Evolutionary conservation across 2,329 filamentous ascomycete species (phyloP), one percentile per base, ranked within the genome.

Genomic region (Fusarium proliferatum): DNA sequence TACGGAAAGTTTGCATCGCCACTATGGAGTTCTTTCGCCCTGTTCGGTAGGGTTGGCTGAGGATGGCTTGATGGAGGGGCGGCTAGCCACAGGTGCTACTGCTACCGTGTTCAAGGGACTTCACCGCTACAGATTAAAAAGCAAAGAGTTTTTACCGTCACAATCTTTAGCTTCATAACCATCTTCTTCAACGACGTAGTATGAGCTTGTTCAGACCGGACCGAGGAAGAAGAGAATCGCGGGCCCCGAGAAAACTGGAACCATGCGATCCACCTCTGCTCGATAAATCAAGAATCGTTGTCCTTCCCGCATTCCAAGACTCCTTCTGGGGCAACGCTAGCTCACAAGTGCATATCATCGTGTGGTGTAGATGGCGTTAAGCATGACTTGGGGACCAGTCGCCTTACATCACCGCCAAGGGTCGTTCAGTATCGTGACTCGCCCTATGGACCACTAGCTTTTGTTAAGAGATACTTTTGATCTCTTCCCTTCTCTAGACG

Each of bases 221-320:
- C 51, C 43, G 63, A 61, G 33, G 17, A 65, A 41, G 45, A 48
- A 23, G 51, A 49, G 43, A 21, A 67, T 74, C 71, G 71, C 71
- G 58, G 46, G 42, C 67, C 19, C 71, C 71, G 71, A 73, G 43
- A 48, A 75, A 76, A 69, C 42, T 69, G 72, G 66, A 61, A 45
- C 65, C 30, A 2, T 21, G 34, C 33, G 56, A 60, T 68, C 71
- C 71, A 74, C 69, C 71, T 66, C 56, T 45, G 10, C 56, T 60
- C 38, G 42, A 36, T 26, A 34, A 51, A 46, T 33, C 66, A 73
- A 49, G 59, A 70, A 71, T 68, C 56, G 73, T 62, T 45, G 28
- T 42, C 64, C 26, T 71, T 76, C 64, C 75, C 71, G 75, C 75
- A 75, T 77, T 75, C 73, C 75, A 73, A 36, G 34, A 33, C 63